phyloP scores from a whole-genome alignment of 176 grass and related monocot genomes.

The Oryza australiensis region DNA sequence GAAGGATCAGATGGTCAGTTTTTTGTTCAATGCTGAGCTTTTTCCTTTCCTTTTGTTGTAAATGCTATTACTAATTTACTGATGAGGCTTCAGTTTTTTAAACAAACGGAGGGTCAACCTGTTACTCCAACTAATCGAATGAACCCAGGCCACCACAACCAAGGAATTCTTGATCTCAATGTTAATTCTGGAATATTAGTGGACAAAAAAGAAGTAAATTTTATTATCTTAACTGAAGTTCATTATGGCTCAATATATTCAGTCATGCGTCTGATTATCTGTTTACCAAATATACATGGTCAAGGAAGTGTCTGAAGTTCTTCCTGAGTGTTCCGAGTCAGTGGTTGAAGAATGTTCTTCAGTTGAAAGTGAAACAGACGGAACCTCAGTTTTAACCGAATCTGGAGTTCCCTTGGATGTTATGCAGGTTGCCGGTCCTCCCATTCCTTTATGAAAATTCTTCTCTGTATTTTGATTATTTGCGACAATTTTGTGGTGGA shows the following conservation, averaged over 20 bases:
- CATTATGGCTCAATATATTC: background rate
- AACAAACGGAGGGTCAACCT: slow-evolving; percentile 27
- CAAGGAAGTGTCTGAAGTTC: slow-evolving; percentile 74
- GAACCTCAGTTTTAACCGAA: slow-evolving; percentile 20
- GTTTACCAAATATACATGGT: slow-evolving; percentile 49
- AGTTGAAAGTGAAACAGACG: slow-evolving; percentile 23
- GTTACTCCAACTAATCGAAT: slow-evolving; percentile 20
- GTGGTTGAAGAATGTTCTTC: slow-evolving; percentile 17
- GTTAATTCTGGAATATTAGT: slow-evolving; percentile 26
- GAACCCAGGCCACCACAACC: slow-evolving; percentile 24
- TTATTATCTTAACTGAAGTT: slow-evolving; percentile 29
- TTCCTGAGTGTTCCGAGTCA: slow-evolving; percentile 32
- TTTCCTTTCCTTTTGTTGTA: slow-evolving; percentile 25
- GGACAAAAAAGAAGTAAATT: slow-evolving; percentile 46
- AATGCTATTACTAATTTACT: background rate
- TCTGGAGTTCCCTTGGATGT: slow-evolving; percentile 36
- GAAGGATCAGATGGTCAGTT: slow-evolving; percentile 67
- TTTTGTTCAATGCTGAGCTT: background rate
- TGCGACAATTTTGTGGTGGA: slow-evolving; percentile 24
- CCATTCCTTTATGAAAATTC: background rate
- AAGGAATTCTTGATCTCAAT: background rate
- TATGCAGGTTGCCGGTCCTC: slow-evolving; percentile 27
- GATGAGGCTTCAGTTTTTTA: background rate
- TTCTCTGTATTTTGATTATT: slow-evolving; percentile 14
- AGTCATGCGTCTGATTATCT: slow-evolving; percentile 32